Percentiles rank a stretch among this genome's conserved stretches.
Evolutionary conservation across 2,329 filamentous ascomycete species (phyloP).

Genomic region (Raffaelea deltoideospora): DNA sequence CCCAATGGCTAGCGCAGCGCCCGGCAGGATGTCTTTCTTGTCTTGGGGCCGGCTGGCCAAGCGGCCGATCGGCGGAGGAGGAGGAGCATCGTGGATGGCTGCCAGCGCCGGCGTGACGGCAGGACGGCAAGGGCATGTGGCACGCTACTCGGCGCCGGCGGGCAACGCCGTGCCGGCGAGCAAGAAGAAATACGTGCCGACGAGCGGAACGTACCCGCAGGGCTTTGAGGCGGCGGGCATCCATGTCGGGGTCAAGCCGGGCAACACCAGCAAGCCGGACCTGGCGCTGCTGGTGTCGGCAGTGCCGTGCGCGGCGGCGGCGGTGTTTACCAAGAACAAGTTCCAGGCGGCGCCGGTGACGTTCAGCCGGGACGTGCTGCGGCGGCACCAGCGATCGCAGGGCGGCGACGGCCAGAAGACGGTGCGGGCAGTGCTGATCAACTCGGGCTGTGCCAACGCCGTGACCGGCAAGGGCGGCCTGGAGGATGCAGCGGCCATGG

Average conservation of each 20-base stretch:
- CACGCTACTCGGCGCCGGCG: slow-evolving; percentile 40
- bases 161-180: slow-evolving; percentile 50
- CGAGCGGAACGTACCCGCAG: slow-evolving; percentile 70
- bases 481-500: slow-evolving; percentile 81
- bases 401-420: slow-evolving; percentile 42
- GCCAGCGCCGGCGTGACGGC: not conserved
- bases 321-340: slow-evolving; percentile 95
- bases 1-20: slow-evolving; percentile 1
- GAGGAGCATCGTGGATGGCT: too few relatives aligned
- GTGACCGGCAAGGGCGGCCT: slow-evolving; percentile 84
- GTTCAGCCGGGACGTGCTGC: slow-evolving; percentile 60
- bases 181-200: slow-evolving; percentile 85
- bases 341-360: slow-evolving; percentile 95
- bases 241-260: slow-evolving; percentile 84
- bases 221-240: slow-evolving; percentile 80
- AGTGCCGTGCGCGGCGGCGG: slow-evolving; percentile 69
- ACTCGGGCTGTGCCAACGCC: slow-evolving; percentile 93
- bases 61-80: too few relatives aligned
- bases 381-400: too few relatives aligned
- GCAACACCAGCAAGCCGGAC: slow-evolving; percentile 83
- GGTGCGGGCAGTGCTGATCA: slow-evolving; percentile 72
- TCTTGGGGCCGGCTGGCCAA: too few relatives aligned
- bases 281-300: slow-evolving; percentile 81
- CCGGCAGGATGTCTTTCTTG: not conserved
- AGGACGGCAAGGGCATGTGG: not conserved